Evolutionary conservation across 176 grass and related monocot species (phyloP), one percentile per base, ranked within the genome.

Genomic region (Eleusine indica): DNA sequence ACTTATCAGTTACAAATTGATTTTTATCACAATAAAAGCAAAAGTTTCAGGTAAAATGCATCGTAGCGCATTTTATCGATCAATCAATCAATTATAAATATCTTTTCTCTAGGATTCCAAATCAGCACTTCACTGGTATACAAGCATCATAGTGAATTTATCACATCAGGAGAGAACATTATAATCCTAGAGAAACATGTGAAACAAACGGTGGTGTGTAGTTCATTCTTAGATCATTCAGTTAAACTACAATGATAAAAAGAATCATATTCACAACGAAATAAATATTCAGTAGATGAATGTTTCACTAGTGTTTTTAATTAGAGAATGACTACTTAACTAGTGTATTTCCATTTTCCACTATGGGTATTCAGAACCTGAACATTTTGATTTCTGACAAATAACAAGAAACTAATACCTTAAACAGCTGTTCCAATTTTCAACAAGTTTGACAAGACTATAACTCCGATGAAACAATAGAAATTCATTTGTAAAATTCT

Each of bases 141-240:
- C 58, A 14, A 44, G 43, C 79, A 57, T 16, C 47, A 67, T 52
- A 15, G 77, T 5, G 11, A 18, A 38, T 38, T 74, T 57, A 7
- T 9, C 17, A 81, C 9, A 5, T 66, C 21, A 69, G 54, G 70
- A 75, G 57, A 22, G 0, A 67, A 46, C 42, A 67, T 39, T 11
- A 44, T 29, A 18, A 72, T 54, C 35, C 77, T 47, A 69, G 63
- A 64, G 25, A 87, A 64, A 32, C 54, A 53, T 64, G 79, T 66
- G 8, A 22, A 71, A 71, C 4, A 68, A 53, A 69, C 1, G 28
- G 5, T 88, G 17, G 17, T 16, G 71, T 53, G 21, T 19, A 7
- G 64, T 15, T 28, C 21, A 58, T 84, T 80, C 3, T 63, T 84
- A 69, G 81, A 17, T 65, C 3, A 35, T 52, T 57, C 30, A 28